phyloP scores from a whole-genome alignment of 2,329 filamentous ascomycete species.

The Fusarium solani-melongenae region DNA sequence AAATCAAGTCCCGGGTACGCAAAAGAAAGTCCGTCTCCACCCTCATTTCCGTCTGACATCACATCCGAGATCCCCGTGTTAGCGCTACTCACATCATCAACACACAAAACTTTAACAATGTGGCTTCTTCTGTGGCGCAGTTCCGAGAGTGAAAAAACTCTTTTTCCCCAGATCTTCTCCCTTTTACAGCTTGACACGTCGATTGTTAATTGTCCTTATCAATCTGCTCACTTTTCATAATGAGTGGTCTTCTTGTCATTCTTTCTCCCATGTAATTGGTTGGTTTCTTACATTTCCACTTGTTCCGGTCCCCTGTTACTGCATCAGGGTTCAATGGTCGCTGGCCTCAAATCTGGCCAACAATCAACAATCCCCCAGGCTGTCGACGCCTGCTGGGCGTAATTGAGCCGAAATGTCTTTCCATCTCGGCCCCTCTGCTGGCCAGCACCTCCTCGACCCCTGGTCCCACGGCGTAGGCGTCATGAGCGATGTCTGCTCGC shows the following conservation, averaged over 20 bases:
- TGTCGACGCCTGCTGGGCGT: no score
- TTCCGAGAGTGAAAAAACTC: constrained; percentile 7
- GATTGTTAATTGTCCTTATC: constrained; percentile 1
- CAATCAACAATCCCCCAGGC: no score
- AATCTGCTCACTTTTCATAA: background rate
- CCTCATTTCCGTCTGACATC: background rate
- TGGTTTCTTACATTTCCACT: background rate
- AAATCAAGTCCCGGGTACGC: background rate
- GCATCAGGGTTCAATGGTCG: constrained; percentile 7
- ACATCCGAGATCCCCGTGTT: background rate
- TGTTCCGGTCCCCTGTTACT: background rate
- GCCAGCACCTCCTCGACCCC: constrained; percentile 42
- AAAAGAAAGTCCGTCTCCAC: background rate
- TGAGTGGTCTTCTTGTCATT: constrained; percentile 28
- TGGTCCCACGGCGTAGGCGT: constrained; percentile 48
- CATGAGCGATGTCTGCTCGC: constrained; percentile 50
- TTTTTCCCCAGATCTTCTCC: constrained; percentile 13
- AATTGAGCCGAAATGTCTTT: constrained; percentile 33
- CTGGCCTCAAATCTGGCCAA: background rate
- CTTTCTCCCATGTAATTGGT: constrained; percentile 33
- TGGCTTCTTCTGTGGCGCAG: constrained; percentile 19
- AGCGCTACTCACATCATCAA: background rate
- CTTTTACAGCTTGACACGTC: background rate
- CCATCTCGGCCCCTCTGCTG: constrained; percentile 32
- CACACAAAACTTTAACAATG: background rate